phyloP scores from a whole-genome alignment of 2,329 filamentous ascomycete genomes.

The Talaromyces rugulosus region DNA sequence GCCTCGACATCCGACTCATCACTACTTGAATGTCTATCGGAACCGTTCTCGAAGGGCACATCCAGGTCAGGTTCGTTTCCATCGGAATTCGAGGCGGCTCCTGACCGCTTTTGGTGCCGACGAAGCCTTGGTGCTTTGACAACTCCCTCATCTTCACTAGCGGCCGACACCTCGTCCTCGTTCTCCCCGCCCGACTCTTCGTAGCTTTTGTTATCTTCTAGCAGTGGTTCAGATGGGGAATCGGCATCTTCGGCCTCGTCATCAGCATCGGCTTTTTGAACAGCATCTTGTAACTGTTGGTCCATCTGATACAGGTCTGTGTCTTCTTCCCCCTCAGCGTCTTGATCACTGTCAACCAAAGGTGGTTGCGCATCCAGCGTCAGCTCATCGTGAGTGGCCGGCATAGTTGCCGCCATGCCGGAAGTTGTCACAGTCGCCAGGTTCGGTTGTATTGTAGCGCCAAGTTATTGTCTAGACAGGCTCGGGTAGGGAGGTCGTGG shows the following conservation, averaged over 20 bases:
- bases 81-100: constrained; percentile 38
- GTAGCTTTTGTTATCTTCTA: constrained; percentile 21
- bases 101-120: constrained; percentile 16
- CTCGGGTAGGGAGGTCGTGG: constrained; percentile 11
- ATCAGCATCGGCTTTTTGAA: constrained; percentile 32
- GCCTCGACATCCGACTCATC: constrained; percentile 56
- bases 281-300: constrained; percentile 35
- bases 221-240: constrained; percentile 32
- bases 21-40: constrained; percentile 44
- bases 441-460: constrained; percentile 19
- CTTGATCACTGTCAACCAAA: constrained; percentile 38
- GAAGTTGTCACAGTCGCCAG: constrained; percentile 35
- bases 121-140: constrained; percentile 7
- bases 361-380: constrained; percentile 29
- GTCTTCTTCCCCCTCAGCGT: constrained; percentile 43
- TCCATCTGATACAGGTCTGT: constrained; percentile 39
- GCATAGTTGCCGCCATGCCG: constrained; percentile 39
- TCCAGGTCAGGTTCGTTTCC: constrained; percentile 39
- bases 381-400: constrained; percentile 33
- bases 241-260: constrained; percentile 25
- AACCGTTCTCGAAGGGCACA: constrained; percentile 38
- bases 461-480: constrained; percentile 8
- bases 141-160: constrained; percentile 25
- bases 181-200: constrained; percentile 26
- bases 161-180: constrained; percentile 36